phyloP scores from a whole-genome alignment of 345 rosid species.

The Acer saccharum region DNA sequence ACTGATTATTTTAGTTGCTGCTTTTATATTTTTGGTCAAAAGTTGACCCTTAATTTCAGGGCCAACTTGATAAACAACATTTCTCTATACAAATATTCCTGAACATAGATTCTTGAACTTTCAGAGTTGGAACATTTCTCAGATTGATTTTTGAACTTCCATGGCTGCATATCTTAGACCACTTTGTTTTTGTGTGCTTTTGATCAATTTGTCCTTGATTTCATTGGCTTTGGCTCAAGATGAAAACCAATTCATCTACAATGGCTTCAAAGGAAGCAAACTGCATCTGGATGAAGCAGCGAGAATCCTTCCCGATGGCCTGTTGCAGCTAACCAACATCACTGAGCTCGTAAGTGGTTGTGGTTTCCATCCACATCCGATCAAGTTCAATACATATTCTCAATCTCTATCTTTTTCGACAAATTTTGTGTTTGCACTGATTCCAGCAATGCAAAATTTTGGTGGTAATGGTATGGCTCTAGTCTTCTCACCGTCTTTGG shows the following conservation, averaged over 20 bases:
- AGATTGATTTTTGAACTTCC: neutral
- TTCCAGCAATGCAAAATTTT: slow-evolving; percentile 13
- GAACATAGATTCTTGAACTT: neutral
- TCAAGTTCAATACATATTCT: too few relatives aligned
- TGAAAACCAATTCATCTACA: slow-evolving; percentile 13
- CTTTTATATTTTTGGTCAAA: neutral
- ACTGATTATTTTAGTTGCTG: neutral
- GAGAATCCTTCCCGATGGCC: too few relatives aligned
- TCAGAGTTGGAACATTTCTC: neutral
- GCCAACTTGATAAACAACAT: neutral
- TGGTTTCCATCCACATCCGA: too few relatives aligned
- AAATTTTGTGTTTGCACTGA: slow-evolving; percentile 43
- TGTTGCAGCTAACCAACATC: too few relatives aligned
- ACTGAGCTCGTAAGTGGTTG: too few relatives aligned
- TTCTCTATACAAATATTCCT: neutral
- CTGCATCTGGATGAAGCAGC: neutral
- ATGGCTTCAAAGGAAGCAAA: neutral
- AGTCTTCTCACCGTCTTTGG: slow-evolving; percentile 36
- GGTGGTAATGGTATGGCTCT: slow-evolving; percentile 54
- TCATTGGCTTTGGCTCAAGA: neutral
- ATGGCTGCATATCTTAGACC: slow-evolving; percentile 40
- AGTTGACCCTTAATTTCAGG: neutral
- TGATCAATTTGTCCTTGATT: neutral
- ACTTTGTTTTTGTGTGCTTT: slow-evolving; percentile 16
- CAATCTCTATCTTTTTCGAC: slow-evolving; percentile 36